A percentile compares a stretch with the other conserved stretches of the same genome.
These are phyloP conservation scores for Quaeritorhiza haematococci DNA, from an alignment of 371 early-diverging fungal species.

Conservation along the genomic window DNA sequence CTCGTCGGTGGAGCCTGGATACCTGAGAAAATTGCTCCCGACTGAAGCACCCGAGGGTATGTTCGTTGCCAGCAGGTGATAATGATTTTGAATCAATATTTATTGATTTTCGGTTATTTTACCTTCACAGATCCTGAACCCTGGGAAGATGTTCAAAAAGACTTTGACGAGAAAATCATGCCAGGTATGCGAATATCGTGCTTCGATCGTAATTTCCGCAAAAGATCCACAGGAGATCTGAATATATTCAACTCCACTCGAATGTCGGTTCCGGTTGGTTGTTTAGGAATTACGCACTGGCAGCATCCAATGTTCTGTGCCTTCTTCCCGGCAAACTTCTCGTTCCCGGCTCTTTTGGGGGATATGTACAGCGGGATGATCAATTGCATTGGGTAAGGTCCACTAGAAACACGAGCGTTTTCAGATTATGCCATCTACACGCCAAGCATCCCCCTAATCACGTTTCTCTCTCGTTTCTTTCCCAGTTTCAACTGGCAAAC, in stretches of 20 bases:
- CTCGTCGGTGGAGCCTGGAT: constrained; percentile 48
- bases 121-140: constrained; percentile 33
- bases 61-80: neutral
- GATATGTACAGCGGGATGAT: constrained; percentile 59
- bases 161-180: constrained; percentile 46
- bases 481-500: constrained; percentile 43
- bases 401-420: neutral
- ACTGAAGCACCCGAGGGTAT: constrained; percentile 45
- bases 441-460: neutral
- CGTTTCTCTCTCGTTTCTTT: neutral
- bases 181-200: constrained; percentile 46
- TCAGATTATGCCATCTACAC: neutral
- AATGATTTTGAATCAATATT: neutral
- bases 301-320: constrained; percentile 46
- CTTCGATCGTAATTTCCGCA: no score
- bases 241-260: no score
- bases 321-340: constrained; percentile 47
- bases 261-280: neutral
- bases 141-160: constrained; percentile 41
- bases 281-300: constrained; percentile 24
- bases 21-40: constrained; percentile 42
- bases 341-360: constrained; percentile 49
- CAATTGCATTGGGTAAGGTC: constrained; percentile 40
- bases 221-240: no score
- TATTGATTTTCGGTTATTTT: neutral